phyloP scores from a whole-genome alignment of 2,329 filamentous ascomycete species.

The Alternaria arbusti region DNA sequence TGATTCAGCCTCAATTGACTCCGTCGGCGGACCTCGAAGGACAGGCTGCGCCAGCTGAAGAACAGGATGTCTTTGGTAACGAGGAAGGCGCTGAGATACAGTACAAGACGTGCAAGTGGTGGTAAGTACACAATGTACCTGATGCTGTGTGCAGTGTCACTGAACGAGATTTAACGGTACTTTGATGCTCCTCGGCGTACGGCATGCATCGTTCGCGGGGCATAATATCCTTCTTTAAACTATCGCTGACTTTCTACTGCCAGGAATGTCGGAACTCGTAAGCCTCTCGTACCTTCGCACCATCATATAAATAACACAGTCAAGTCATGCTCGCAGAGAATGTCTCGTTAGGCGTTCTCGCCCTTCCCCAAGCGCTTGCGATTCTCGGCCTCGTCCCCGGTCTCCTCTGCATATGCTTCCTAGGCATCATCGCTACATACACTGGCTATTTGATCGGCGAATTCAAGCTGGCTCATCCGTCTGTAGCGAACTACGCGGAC shows the following conservation, averaged over 20 bases:
- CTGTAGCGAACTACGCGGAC: slow-evolving; percentile 71
- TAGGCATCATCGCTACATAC: slow-evolving; percentile 65
- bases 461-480: slow-evolving; percentile 63
- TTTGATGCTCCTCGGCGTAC: neutral
- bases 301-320: neutral
- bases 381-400: slow-evolving; percentile 61
- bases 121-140: slow-evolving; percentile 28
- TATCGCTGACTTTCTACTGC: neutral
- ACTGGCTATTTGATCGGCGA: slow-evolving; percentile 67
- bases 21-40: slow-evolving; percentile 18
- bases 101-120: slow-evolving; percentile 60
- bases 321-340: slow-evolving; percentile 66
- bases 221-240: neutral
- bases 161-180: neutral
- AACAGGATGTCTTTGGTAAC: slow-evolving; percentile 31
- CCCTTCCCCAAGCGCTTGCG: slow-evolving; percentile 61
- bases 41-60: slow-evolving; percentile 1
- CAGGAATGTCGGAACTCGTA: slow-evolving; percentile 3
- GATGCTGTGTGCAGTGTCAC: neutral
- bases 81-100: slow-evolving; percentile 53
- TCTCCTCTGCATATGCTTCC: slow-evolving; percentile 59
- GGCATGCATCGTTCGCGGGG: neutral
- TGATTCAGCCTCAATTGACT: neutral
- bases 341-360: slow-evolving; percentile 63
- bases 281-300: neutral